Evolutionary conservation across 148 eudicot genomes (phyloP), one percentile per base, ranked within the genome.

Genomic region (Suaeda aralocaspica): DNA sequence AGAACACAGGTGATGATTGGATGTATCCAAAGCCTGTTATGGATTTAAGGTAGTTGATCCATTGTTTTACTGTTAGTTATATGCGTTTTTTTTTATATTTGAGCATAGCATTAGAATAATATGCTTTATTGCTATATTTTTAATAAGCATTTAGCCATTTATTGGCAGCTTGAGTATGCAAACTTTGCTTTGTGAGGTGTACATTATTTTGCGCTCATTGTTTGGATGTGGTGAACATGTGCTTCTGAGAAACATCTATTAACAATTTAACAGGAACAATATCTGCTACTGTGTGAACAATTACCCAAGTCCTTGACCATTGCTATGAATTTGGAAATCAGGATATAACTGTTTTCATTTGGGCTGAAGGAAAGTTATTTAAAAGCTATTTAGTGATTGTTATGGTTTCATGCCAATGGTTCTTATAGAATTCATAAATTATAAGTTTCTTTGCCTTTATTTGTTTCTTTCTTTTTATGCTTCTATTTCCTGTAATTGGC

Each of bases 21-120:
- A 94, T 94, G 99, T 94, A 94, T 80, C 99, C 99, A 45, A 94
- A 94, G 81, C 97, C 97, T 72, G 80, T 89, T 28, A 83, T 94
- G 92, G 99, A 94, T 89, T 80, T 94, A 68, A 94, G 97, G 99
- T 94, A 78, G 50, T 69, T 9, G 58, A 2, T 55, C 39, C 59
- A 34, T 30, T 39, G 12, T 31, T n/a, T 7, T 59, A 21, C 24
- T 25, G 11, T 51, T 49, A 36, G 21, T 18, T 60, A 33, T 60
- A n/a, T 9, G 16, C 19, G 28, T 15, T 5, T 10, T 60, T 60
- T 60, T 34, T 8, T 60, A n/a, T 31, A 12, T 60, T 60, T 33
- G 25, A n/a, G 26, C 18, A 33, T 19, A 60, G 25, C 2, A 18
- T 60, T 5, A 60, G 14, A 19, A 33, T 14, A 33, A 8, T 34